Evolutionary conservation across 2,329 filamentous ascomycete genomes (phyloP), one percentile per base, ranked within the genome.

Genomic region (Epichloe glyceriae): DNA sequence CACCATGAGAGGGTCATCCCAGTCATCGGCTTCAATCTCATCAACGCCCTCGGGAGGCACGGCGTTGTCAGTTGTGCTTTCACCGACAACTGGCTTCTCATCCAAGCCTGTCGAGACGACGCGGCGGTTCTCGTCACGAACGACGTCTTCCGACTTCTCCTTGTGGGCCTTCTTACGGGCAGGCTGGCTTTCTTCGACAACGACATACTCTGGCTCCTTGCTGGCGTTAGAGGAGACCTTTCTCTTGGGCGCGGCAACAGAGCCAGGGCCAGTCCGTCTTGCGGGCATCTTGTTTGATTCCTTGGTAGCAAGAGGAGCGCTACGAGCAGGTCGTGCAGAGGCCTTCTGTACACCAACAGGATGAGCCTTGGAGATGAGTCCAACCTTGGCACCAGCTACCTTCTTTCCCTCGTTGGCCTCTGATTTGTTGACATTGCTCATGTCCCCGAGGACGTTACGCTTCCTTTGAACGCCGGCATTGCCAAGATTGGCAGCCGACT

Each of bases 1-100:
- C 56, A 94, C 93, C 93, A 98, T 97, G 60, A 96, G 76, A 26
- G 94, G 94, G 63, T 98, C 93, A 58, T 95, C 88, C 47, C 86
- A 66, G 61, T 98, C 93, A 67, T 97, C 93, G 47, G 74, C 75
- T 63, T 97, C 93, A 33, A 96, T 45, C 35, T 37, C 19, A 3
- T 20, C 35, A 6, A 51, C 49, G 12, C 45, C 45, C 12, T 51
- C 40, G 5, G 41, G 39, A 12, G 46, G 47, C 15, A 48, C 19
- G 22, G 47, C 44, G n/a, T 35, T 42, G 20, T 37, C 37, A 17
- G 40, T 17, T 8, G 47, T 35, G 42, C 43, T 37, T 45, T 55
- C 38, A 39, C 34, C 49, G 43, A 39, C 42, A 17, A 12, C 30
- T 11, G 41, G 38, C 11, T 67, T 67, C 40, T 69, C 66, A 46